Conservation (phyloP, 176 grass and related monocot species). For the Paspalum vaginatum region DNA sequence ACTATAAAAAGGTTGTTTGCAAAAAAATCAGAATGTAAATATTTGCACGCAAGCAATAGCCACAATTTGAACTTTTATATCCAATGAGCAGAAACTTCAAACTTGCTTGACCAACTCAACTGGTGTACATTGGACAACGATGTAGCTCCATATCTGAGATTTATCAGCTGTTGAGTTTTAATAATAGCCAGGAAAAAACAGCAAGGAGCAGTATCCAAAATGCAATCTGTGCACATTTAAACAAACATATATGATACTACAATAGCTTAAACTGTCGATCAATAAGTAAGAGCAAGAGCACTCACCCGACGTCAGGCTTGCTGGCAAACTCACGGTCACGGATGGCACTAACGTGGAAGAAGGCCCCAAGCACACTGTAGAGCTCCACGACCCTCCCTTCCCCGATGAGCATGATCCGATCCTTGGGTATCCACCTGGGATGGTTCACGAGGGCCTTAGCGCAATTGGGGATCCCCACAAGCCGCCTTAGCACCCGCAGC, state of each 20-base stretch:
- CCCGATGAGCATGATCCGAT: slow-evolving; percentile 67
- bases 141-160: no score
- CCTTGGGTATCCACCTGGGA: slow-evolving; percentile 79
- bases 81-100: not conserved
- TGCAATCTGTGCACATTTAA: not conserved
- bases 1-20: not conserved
- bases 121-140: no score
- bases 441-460: slow-evolving; percentile 85
- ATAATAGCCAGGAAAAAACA: not conserved
- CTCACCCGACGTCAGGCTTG: slow-evolving; percentile 70
- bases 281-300: slow-evolving; percentile 13
- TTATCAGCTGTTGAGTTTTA: not conserved
- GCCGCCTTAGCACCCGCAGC: slow-evolving; percentile 65
- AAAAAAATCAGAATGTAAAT: not conserved
- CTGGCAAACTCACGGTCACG: slow-evolving; percentile 74
- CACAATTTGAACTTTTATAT: not conserved
- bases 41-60: not conserved
- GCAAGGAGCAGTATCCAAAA: not conserved
- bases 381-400: slow-evolving; percentile 90
- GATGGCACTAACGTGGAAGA: slow-evolving; percentile 88
- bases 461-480: slow-evolving; percentile 68
- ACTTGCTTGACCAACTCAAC: not conserved
- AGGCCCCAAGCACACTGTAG: slow-evolving; percentile 74
- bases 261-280: not conserved
- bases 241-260: not conserved